Percentiles rank a stretch among this genome's conserved stretches.
Evolutionary conservation across 192 early-diverging fungal species (phyloP).

Genomic region (Linnemannia zychae): DNA sequence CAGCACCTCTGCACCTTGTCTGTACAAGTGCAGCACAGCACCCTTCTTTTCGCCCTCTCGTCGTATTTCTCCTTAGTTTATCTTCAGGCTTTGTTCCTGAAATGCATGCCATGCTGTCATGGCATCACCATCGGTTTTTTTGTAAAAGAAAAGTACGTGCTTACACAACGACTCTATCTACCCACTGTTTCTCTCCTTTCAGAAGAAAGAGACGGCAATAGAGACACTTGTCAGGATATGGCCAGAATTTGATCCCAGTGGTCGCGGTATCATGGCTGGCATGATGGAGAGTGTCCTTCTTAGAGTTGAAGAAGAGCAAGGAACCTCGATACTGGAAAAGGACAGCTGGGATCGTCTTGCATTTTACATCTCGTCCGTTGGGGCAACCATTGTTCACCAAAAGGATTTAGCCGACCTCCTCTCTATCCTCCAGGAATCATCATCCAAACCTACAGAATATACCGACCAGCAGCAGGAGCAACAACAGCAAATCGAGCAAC

Average conservation of each 20-base stretch:
- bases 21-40: not conserved
- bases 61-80: not conserved
- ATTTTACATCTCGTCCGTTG: conserved; percentile 21
- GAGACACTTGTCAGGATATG: conserved; percentile 43
- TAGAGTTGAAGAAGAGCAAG: conserved; percentile 44
- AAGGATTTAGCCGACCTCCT: conserved; percentile 42
- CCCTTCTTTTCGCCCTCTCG: not conserved
- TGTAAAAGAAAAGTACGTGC: too few species aligned
- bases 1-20: not conserved
- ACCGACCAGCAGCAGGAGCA: not conserved
- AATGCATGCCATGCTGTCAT: not conserved
- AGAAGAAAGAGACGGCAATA: conserved; percentile 15
- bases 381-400: conserved; percentile 32
- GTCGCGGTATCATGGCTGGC: conserved; percentile 36
- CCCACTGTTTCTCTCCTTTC: too few species aligned
- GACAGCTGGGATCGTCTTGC: conserved; percentile 25
- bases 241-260: conserved; percentile 49
- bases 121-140: not conserved
- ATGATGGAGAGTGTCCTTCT: conserved; percentile 46
- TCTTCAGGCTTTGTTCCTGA: not conserved
- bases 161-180: too few species aligned
- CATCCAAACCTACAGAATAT: not conserved
- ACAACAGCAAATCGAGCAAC: not conserved
- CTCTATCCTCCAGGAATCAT: conserved; percentile 15
- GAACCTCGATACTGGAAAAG: conserved; percentile 17